phyloP scores from a whole-genome alignment of 306 rosid genomes.

The Medicago truncatula region DNA sequence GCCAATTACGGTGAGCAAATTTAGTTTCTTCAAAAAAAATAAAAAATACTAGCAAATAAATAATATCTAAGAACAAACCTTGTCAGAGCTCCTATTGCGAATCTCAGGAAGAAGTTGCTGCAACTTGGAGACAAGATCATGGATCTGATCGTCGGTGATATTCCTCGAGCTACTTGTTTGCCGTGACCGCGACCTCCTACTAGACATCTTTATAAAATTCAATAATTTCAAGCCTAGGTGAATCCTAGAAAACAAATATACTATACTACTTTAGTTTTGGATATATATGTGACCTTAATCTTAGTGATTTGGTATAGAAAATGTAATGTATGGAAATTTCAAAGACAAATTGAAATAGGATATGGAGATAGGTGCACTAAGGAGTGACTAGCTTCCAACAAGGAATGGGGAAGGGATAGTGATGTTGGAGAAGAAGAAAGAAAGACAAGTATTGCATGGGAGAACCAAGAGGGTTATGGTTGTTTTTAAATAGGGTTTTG shows the following conservation, averaged over 20 bases:
- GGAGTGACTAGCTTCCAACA: neutral
- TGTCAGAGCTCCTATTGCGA: conserved; percentile 78
- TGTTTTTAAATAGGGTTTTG: conserved; percentile 61
- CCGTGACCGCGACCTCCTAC: conserved; percentile 65
- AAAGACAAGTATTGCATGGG: conserved; percentile 58
- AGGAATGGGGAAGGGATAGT: neutral
- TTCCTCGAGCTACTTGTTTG: conserved; percentile 76
- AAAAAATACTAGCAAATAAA: no score
- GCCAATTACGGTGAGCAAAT: no score
- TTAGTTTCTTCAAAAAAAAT: no score
- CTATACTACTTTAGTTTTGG: neutral
- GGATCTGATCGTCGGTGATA: conserved; percentile 92
- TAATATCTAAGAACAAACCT: conserved; percentile 51
- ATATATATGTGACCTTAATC: neutral
- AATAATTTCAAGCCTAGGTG: neutral
- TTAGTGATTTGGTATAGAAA: no score
- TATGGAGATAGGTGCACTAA: neutral
- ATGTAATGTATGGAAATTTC: neutral
- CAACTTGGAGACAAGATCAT: conserved; percentile 91
- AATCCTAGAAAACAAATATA: neutral
- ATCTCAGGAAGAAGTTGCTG: conserved; percentile 97
- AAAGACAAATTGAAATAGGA: conserved; percentile 13
- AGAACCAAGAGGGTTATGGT: conserved; percentile 55
- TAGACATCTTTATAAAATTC: conserved; percentile 39
- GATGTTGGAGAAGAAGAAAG: conserved; percentile 31